Conservation (phyloP, 1,139 yeast genomes). For the Saccharomyces hybrid region DNA sequence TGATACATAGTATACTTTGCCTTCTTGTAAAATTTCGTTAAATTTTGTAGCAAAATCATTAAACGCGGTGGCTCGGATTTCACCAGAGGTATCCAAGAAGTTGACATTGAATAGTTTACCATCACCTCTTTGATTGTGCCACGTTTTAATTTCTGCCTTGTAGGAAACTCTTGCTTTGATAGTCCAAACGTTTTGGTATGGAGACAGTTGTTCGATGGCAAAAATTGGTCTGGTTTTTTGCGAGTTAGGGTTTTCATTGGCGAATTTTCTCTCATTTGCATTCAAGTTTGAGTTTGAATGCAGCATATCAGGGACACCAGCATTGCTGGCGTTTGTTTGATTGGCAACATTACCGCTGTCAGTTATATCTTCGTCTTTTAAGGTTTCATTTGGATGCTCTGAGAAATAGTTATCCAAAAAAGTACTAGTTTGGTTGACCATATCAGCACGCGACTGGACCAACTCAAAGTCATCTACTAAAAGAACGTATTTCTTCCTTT, state of each 20-base stretch:
- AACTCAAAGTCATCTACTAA: constrained; percentile 48
- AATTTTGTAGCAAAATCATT: constrained; percentile 78
- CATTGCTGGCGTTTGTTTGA: not conserved
- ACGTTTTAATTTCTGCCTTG: constrained; percentile 81
- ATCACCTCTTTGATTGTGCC: constrained; percentile 80
- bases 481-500: constrained; percentile 47
- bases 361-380: constrained; percentile 27
- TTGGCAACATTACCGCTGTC: not conserved
- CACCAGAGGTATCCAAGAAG: constrained; percentile 90
- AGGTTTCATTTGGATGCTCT: constrained; percentile 45
- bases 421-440: constrained; percentile 37
- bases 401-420: constrained; percentile 48
- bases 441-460: constrained; percentile 37
- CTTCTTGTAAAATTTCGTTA: constrained; percentile 72
- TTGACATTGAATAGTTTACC: constrained; percentile 88
- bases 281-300: constrained; percentile 3
- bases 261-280: constrained; percentile 4
- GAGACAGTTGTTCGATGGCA: constrained; percentile 83
- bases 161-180: constrained; percentile 85
- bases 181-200: constrained; percentile 86
- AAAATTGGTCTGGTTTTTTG: constrained; percentile 39
- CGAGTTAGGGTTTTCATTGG: constrained; percentile 15
- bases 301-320: not conserved
- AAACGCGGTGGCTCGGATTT: constrained; percentile 92
- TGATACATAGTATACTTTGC: constrained; percentile 78